Conservation (phyloP, 1,284 basidiomycete species). For the Ganoderma multipileum region DNA sequence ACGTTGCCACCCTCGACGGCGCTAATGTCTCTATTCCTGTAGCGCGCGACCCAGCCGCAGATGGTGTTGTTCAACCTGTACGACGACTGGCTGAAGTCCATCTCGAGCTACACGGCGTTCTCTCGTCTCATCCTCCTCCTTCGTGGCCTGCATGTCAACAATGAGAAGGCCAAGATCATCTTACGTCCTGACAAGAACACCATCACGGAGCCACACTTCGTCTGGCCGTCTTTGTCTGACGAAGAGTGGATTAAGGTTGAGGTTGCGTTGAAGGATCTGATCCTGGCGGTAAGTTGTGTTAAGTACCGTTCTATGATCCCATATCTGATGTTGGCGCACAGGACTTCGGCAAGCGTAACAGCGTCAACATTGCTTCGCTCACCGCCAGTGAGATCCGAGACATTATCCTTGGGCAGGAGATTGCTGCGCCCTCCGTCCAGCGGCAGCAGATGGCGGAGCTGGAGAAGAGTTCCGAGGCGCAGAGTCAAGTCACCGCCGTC, state of each 20-base stretch:
- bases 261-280: slow-evolving; percentile 95
- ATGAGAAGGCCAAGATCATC: slow-evolving; percentile 98
- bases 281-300: slow-evolving; percentile 70
- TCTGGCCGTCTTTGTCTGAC: slow-evolving; percentile 95
- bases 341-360: slow-evolving; percentile 99
- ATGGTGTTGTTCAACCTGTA: slow-evolving; percentile 99
- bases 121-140: slow-evolving; percentile 95
- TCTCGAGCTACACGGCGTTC: slow-evolving; percentile 99
- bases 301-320: background rate
- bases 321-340: slow-evolving; percentile 39
- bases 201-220: slow-evolving; percentile 97
- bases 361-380: slow-evolving; percentile 97
- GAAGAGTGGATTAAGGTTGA: slow-evolving; percentile 99
- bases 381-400: slow-evolving; percentile 97
- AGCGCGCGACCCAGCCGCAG: slow-evolving; percentile 96
- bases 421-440: slow-evolving; percentile 90
- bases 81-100: slow-evolving; percentile 99
- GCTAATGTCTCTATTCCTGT: slow-evolving; percentile 21
- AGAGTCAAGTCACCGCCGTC: slow-evolving; percentile 94
- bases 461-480: slow-evolving; percentile 95
- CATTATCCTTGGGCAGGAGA: slow-evolving; percentile 97
- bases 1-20: background rate
- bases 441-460: slow-evolving; percentile 99
- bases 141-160: slow-evolving; percentile 98
- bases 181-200: slow-evolving; percentile 93